A percentile compares a stretch with the other conserved stretches of the same genome.
phyloP scores from a whole-genome alignment of 163 green algal genomes.

The Chlorella variabilis region DNA sequence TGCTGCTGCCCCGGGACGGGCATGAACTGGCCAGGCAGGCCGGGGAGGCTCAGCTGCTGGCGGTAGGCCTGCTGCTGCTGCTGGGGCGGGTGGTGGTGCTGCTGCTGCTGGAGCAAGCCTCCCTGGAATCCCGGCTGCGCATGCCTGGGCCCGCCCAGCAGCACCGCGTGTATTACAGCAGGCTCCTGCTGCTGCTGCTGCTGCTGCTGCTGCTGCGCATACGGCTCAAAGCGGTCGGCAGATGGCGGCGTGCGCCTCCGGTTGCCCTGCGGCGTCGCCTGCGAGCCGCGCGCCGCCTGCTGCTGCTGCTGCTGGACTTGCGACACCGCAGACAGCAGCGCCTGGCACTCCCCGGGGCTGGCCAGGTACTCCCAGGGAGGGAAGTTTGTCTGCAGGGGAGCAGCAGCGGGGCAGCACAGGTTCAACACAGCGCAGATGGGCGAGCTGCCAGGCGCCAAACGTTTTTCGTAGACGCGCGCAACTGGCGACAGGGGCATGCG shows the following conservation, averaged over 20 bases:
- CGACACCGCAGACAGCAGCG: not conserved
- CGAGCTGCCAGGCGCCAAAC: not conserved
- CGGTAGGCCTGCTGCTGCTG: not conserved
- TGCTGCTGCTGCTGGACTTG: slow-evolving; percentile 29
- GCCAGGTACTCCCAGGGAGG: slow-evolving; percentile 38
- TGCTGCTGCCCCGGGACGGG: not conserved
- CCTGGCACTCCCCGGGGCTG: slow-evolving; percentile 22
- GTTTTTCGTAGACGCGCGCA: no score
- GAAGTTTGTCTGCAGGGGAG: slow-evolving; percentile 27
- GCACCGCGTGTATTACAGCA: no score
- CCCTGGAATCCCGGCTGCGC: no score
- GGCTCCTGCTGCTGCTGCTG: no score
- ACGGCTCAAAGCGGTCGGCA: not conserved
- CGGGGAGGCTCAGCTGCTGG: not conserved
- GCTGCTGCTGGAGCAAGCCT: not conserved
- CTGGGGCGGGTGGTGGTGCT: not conserved
- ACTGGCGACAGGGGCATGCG: no score
- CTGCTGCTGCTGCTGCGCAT: not conserved
- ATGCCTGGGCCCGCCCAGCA: no score
- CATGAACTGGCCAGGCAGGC: not conserved
- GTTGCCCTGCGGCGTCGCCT: not conserved
- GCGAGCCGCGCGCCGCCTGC: not conserved
- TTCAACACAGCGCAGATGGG: not conserved
- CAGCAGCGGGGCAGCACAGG: not conserved
- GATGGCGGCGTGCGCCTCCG: slow-evolving; percentile 2